Conservation (phyloP, 1,284 basidiomycete species). For the Fistulina hepatica region DNA sequence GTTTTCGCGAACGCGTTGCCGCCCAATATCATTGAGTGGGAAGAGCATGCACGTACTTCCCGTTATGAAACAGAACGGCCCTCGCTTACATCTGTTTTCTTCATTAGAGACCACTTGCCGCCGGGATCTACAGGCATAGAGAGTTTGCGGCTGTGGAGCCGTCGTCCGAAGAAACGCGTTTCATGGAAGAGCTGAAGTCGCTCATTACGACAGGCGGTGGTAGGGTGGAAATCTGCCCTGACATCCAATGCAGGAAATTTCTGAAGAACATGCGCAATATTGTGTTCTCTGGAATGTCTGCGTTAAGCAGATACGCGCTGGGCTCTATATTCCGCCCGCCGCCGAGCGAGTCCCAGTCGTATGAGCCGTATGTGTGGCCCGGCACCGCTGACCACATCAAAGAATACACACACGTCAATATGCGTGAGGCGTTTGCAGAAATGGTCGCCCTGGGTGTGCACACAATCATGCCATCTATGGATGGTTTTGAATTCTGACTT, state of each 20-base stretch:
- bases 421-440: conserved; percentile 25
- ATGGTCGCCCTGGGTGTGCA: conserved; percentile 7
- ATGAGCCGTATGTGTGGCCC: conserved; percentile 13
- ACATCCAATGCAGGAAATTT: conserved; percentile 34
- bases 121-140: conserved; percentile 27
- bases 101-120: conserved; percentile 25
- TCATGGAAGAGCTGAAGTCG: conserved; percentile 15
- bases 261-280: conserved; percentile 36
- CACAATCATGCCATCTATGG: background rate
- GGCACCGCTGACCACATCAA: conserved; percentile 21
- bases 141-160: conserved; percentile 20
- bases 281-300: conserved; percentile 26
- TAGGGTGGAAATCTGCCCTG: conserved; percentile 25
- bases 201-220: conserved; percentile 26
- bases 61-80: background rate
- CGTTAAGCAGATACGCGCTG: conserved; percentile 16
- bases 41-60: background rate
- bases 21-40: background rate
- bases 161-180: conserved; percentile 21
- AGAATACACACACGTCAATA: conserved; percentile 21
- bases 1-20: background rate
- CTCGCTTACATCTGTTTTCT: conserved; percentile 5
- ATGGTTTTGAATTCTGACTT: background rate
- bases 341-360: conserved; percentile 9
- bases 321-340: conserved; percentile 27